Evolutionary conservation across 306 rosid genomes (phyloP), one percentile per base, ranked within the genome.

Genomic region (Citrullus colocynthis): DNA sequence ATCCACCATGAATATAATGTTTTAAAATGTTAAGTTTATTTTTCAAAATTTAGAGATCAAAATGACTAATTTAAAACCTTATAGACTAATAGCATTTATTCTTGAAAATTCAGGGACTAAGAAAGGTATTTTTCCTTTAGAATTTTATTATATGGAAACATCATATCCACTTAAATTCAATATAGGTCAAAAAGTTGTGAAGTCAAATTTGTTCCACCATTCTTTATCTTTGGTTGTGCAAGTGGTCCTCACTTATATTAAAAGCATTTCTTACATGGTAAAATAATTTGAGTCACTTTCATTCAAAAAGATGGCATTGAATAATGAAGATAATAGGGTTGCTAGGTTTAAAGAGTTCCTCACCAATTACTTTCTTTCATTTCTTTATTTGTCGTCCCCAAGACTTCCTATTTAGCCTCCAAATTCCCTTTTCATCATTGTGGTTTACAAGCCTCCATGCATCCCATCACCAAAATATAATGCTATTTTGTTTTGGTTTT

Each of bases 391-490:
- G 17, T 41, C 10, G 20, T 1, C 41, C 34, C 6, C 9, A 39
- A 39, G 17, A 39, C 74, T n/a, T 66, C 7, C 30, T 41, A 39
- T 21, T 21, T 21, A 24, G 57, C 75, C 75, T 70, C 56, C 57
- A 70, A n/a, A 24, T 44, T 44, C 75, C 57, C 13, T 44, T 45
- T 45, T 70, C 75, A 20, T 44, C 13, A 1, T 24, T 70, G 75
- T 70, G 75, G 75, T 45, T 70, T 42, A 20, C 10, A 69, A 69
- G 37, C 75, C 57, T 70, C 57, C 75, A 70, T 70, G 74, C 4
- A 52, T 48, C 6, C 5, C 71, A 7, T 34, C 48, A 48, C 48
- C 45, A 64, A 8, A 64, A 6, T 14, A 11, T 28, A 32, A 9
- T 21, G 4, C 15, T 30, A 9, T 20, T 58, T 9, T 24, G 28